Conservation (phyloP, 208 protist genomes). For the Leptomonas seymouri region DNA sequence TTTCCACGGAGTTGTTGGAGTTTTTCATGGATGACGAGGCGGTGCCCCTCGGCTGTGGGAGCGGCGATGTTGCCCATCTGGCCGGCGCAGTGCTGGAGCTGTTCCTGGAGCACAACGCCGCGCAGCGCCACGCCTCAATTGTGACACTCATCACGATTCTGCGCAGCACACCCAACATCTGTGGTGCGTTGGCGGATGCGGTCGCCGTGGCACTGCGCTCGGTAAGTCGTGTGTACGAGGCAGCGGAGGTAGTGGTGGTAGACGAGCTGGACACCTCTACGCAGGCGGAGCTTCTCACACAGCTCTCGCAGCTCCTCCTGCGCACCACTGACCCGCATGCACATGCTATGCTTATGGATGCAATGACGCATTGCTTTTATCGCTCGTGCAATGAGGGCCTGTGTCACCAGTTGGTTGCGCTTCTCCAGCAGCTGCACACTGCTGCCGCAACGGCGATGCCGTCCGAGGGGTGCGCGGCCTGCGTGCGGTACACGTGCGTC, state of each 20-base stretch:
- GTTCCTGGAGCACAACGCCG: conserved; percentile 46
- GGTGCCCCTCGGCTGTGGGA: conserved; percentile 61
- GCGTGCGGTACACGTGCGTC: conserved; percentile 26
- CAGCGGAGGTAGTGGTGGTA: conserved; percentile 22
- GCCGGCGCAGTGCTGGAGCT: conserved; percentile 54
- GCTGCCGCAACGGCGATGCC: background rate
- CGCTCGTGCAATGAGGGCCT: conserved; percentile 14
- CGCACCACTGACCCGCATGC: conserved; percentile 20
- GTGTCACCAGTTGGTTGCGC: conserved; percentile 25
- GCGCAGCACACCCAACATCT: conserved; percentile 22
- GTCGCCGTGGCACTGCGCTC: conserved; percentile 31
- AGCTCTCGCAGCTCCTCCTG: conserved; percentile 27
- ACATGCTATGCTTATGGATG: conserved; percentile 30
- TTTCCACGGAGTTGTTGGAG: conserved; percentile 34
- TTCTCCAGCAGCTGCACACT: conserved; percentile 22
- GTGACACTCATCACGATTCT: conserved; percentile 16
- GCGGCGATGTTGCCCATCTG: conserved; percentile 44
- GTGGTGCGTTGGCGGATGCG: conserved; percentile 17
- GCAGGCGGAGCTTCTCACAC: conserved; percentile 28
- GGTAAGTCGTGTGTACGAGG: conserved; percentile 31
- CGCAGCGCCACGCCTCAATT: conserved; percentile 19
- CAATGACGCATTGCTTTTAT: conserved; percentile 32
- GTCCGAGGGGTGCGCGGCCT: conserved; percentile 8
- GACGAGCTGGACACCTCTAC: conserved; percentile 22
- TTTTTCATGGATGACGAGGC: conserved; percentile 58